phyloP scores from a whole-genome alignment of 2,329 filamentous ascomycete species.

The Pseudopithomyces maydicus region DNA sequence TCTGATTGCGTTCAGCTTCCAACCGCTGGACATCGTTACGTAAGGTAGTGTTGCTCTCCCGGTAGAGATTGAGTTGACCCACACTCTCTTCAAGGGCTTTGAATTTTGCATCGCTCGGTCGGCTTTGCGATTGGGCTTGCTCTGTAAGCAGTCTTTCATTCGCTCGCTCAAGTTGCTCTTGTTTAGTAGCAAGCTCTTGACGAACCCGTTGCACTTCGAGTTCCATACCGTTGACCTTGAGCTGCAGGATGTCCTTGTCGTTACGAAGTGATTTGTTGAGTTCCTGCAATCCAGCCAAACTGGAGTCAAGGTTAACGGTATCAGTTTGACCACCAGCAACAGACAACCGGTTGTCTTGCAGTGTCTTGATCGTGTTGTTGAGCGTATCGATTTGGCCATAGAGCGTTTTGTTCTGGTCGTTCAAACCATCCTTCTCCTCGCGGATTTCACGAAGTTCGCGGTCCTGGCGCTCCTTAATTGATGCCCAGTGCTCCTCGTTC shows the following conservation, averaged over 20 bases:
- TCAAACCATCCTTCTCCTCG: slow-evolving; percentile 79
- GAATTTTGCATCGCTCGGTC: slow-evolving; percentile 76
- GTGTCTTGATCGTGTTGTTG: slow-evolving; percentile 74
- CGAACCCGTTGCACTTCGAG: slow-evolving; percentile 88
- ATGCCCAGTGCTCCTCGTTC: slow-evolving; percentile 86
- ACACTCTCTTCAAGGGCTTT: slow-evolving; percentile 93
- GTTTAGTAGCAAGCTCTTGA: slow-evolving; percentile 86
- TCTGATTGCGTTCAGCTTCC: slow-evolving; percentile 75
- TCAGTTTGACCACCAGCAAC: slow-evolving; percentile 58
- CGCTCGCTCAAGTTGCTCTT: slow-evolving; percentile 85
- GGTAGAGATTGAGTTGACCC: slow-evolving; percentile 93
- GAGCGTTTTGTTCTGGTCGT: slow-evolving; percentile 87
- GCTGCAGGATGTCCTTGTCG: slow-evolving; percentile 97
- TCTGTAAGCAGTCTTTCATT: slow-evolving; percentile 91
- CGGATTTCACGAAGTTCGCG: slow-evolving; percentile 81
- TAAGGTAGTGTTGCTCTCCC: slow-evolving; percentile 90
- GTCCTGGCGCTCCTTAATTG: slow-evolving; percentile 79
- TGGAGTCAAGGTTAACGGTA: slow-evolving; percentile 58
- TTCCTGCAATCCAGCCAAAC: slow-evolving; percentile 80
- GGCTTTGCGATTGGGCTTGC: slow-evolving; percentile 73
- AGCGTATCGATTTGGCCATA: slow-evolving; percentile 88
- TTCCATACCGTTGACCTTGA: slow-evolving; percentile 88
- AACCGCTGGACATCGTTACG: slow-evolving; percentile 84
- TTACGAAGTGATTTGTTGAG: slow-evolving; percentile 89
- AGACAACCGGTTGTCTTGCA: slow-evolving; percentile 75